These are phyloP conservation scores for Tinospora cordifolia DNA, from an alignment of 164 flowering plant species.

Conservation along the genomic window DNA sequence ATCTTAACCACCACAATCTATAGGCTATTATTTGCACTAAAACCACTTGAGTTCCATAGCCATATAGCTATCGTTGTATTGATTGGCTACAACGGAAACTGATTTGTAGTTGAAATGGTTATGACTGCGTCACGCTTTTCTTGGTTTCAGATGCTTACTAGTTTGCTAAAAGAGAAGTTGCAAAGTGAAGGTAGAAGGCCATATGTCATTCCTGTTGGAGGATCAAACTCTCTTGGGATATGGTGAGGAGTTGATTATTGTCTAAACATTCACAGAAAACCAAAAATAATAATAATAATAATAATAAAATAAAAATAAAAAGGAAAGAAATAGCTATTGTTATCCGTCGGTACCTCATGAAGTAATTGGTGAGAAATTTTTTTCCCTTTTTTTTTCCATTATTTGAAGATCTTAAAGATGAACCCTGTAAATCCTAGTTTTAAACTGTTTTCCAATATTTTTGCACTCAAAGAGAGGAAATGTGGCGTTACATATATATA, in stretches of 20 bases:
- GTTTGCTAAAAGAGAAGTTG: constrained; percentile 62
- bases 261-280: not conserved
- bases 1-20: too few relatives aligned
- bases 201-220: constrained; percentile 97
- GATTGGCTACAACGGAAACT: not conserved
- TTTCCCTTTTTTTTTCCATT: not conserved
- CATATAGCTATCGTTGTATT: not conserved
- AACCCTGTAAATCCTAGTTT: too few relatives aligned
- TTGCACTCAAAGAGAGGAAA: too few relatives aligned
- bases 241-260: constrained; percentile 50
- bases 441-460: too few relatives aligned
- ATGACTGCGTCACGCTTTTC: not conserved
- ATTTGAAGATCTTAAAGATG: too few relatives aligned
- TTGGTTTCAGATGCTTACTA: constrained; percentile 54
- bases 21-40: not conserved
- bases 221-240: constrained; percentile 89
- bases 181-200: constrained; percentile 79
- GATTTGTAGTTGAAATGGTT: constrained; percentile 1
- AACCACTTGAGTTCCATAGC: not conserved
- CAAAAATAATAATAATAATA: too few relatives aligned
- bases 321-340: too few relatives aligned
- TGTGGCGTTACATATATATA: too few relatives aligned
- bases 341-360: too few relatives aligned
- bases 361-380: too few relatives aligned
- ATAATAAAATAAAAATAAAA: too few relatives aligned